Conservation (phyloP, 306 rosid genomes). For the Malus sylvestris region DNA sequence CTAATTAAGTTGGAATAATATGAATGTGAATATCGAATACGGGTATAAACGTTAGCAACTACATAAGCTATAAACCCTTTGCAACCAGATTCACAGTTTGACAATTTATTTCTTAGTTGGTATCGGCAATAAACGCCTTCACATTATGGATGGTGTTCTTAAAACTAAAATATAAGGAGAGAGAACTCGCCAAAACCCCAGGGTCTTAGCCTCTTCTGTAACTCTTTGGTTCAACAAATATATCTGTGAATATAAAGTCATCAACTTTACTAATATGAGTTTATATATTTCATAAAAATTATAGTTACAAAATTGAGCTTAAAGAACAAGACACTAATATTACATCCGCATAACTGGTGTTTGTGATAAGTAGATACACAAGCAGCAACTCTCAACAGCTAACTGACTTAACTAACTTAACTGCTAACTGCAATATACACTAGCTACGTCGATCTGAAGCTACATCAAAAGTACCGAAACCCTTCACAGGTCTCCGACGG, state of each 20-base stretch:
- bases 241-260: neutral
- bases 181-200: neutral
- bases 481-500: neutral
- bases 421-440: neutral
- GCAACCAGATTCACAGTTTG: too few species aligned
- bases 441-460: neutral
- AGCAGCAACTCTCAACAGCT: neutral
- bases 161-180: too few species aligned
- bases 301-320: neutral
- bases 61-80: too few species aligned
- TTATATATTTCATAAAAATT: neutral
- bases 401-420: neutral
- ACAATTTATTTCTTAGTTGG: too few species aligned
- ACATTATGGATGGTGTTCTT: neutral
- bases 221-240: neutral
- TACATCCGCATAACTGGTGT: neutral
- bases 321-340: neutral
- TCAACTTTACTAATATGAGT: neutral
- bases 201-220: neutral
- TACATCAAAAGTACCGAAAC: neutral
- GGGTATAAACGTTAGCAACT: too few species aligned
- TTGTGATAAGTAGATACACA: neutral
- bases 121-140: too few species aligned
- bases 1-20: too few species aligned
- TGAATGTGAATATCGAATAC: too few species aligned